phyloP scores from a whole-genome alignment of 805 yeast genomes.

The Suhomyces sp. region DNA sequence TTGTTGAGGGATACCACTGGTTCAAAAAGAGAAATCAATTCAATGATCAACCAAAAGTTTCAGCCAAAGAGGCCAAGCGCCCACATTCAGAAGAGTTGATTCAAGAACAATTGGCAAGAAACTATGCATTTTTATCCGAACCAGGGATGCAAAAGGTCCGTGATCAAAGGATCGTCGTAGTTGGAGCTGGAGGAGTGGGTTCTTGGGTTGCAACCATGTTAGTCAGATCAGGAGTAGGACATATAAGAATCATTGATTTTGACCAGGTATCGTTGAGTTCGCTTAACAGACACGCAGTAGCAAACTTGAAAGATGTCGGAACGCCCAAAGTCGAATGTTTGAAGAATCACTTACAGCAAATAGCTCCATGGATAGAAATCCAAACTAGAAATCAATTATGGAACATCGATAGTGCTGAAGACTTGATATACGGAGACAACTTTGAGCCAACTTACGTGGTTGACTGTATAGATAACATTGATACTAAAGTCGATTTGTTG shows the following conservation, averaged over 20 bases:
- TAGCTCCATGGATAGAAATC: slow-evolving; percentile 93
- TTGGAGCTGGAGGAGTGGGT: slow-evolving; percentile 98
- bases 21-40: slow-evolving; percentile 8
- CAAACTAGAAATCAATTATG: slow-evolving; percentile 78
- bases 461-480: slow-evolving; percentile 95
- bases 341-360: slow-evolving; percentile 57
- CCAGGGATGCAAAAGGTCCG: slow-evolving; percentile 78
- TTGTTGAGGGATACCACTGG: slow-evolving; percentile 35
- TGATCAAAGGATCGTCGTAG: slow-evolving; percentile 67
- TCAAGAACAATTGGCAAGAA: slow-evolving; percentile 89
- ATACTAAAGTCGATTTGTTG: slow-evolving; percentile 90
- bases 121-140: slow-evolving; percentile 86
- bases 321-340: slow-evolving; percentile 83
- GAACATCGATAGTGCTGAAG: slow-evolving; percentile 62
- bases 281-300: slow-evolving; percentile 91
- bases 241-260: slow-evolving; percentile 80
- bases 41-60: neutral
- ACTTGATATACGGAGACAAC: slow-evolving; percentile 48
- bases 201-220: slow-evolving; percentile 93
- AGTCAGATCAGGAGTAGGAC: slow-evolving; percentile 84
- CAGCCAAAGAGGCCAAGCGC: slow-evolving; percentile 5
- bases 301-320: slow-evolving; percentile 89
- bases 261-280: slow-evolving; percentile 95
- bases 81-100: slow-evolving; percentile 62
- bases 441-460: slow-evolving; percentile 72